phyloP scores from a whole-genome alignment of 306 rosid species.

The Inga laurina region DNA sequence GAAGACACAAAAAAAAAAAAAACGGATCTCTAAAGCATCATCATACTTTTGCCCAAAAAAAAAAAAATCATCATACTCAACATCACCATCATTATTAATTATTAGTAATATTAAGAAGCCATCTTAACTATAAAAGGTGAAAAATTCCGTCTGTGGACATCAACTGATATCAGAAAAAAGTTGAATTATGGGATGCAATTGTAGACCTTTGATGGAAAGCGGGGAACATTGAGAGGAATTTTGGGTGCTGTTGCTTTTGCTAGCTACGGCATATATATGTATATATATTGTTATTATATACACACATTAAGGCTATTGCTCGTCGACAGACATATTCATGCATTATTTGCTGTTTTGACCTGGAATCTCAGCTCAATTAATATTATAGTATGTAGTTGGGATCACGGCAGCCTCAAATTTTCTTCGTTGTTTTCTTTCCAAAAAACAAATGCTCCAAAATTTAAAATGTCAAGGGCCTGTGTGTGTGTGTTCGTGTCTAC shows the following conservation, averaged over 20 bases:
- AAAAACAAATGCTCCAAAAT: not conserved
- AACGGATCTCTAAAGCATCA: not conserved
- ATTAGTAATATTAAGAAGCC: not conserved
- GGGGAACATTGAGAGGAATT: not conserved
- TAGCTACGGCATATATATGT: not conserved
- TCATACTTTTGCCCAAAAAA: no score
- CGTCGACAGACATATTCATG: not conserved
- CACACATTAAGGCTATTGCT: not conserved
- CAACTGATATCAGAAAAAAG: not conserved
- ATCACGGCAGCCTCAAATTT: not conserved
- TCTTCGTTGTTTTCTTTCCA: not conserved
- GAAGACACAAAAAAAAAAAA: not conserved
- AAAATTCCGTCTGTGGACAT: not conserved
- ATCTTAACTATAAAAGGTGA: not conserved
- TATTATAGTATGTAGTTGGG: not conserved
- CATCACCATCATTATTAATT: not conserved
- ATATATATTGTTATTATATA: not conserved
- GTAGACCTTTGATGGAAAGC: not conserved
- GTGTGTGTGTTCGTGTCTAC: not conserved
- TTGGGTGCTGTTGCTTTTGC: not conserved
- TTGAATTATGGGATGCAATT: not conserved
- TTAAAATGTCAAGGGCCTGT: not conserved
- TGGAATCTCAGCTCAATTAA: not conserved
- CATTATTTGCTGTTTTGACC: not conserved
- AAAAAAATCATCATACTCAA: no score